These are phyloP conservation scores for Bryoerythrophyllum caledonicum DNA, from an alignment of 225 moss, liverwort and hornwort genomes.

Conservation along the genomic window DNA sequence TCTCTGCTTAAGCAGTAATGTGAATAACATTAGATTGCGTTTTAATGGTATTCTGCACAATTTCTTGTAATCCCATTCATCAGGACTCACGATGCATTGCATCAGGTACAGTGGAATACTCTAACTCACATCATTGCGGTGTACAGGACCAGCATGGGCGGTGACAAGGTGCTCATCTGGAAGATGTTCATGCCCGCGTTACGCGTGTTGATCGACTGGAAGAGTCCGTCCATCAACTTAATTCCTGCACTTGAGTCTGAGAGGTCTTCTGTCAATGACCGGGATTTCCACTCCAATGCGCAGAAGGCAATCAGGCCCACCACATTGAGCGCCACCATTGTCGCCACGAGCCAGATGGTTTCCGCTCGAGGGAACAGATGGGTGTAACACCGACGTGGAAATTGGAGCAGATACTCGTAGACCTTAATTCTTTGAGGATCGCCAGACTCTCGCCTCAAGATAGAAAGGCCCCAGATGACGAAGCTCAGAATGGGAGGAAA, in stretches of 20 bases:
- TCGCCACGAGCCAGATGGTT: conserved; percentile 58
- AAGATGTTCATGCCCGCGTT: conserved; percentile 63
- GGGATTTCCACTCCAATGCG: conserved; percentile 54
- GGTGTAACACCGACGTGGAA: conserved; percentile 59
- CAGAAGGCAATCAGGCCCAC: conserved; percentile 53
- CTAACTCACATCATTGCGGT: conserved; percentile 26
- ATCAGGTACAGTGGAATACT: background rate
- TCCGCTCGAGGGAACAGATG: conserved; percentile 63
- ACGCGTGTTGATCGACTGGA: conserved; percentile 61
- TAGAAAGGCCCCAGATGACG: conserved; percentile 53
- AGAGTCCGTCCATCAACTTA: conserved; percentile 52
- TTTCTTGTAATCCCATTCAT: background rate
- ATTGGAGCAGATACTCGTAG: conserved; percentile 56
- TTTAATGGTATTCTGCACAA: background rate
- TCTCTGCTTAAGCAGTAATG: background rate
- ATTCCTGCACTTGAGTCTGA: conserved; percentile 24
- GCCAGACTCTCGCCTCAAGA: conserved; percentile 13
- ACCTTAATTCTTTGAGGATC: conserved; percentile 40
- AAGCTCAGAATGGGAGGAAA: conserved; percentile 56
- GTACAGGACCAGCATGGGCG: conserved; percentile 58
- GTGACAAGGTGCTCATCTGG: conserved; percentile 42
- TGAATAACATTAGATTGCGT: background rate
- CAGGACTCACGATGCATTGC: background rate
- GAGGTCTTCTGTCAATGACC: conserved; percentile 10
- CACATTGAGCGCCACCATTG: conserved; percentile 45